Percentiles rank a stretch among this genome's conserved stretches.
Evolutionary conservation across 2,329 filamentous ascomycete genomes (phyloP).

Genomic region (Ceratocystis ficicola): DNA sequence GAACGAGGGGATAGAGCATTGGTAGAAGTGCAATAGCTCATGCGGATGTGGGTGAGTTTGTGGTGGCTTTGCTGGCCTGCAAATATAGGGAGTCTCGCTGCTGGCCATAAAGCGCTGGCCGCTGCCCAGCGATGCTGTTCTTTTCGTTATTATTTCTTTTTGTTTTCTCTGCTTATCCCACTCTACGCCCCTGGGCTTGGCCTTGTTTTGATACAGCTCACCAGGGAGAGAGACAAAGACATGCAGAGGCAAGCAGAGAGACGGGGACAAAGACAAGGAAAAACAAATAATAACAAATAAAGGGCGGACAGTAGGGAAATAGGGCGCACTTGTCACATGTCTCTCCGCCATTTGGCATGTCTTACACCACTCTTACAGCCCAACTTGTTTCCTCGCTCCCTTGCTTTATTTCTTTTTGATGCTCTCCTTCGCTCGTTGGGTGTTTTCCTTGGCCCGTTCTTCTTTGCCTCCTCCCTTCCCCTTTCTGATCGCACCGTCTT

Average conservation of each 20-base stretch:
- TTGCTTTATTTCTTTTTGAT: background rate
- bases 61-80: too few relatives aligned
- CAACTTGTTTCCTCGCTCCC: background rate
- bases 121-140: too few relatives aligned
- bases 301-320: background rate
- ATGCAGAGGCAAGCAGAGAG: background rate
- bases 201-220: background rate
- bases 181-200: too few relatives aligned
- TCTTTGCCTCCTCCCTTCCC: background rate
- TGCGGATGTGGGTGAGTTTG: too few relatives aligned
- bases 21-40: too few relatives aligned
- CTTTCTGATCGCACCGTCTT: background rate
- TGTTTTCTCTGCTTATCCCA: too few relatives aligned
- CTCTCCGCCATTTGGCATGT: slow-evolving; percentile 8
- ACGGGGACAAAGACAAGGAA: background rate
- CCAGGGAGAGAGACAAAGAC: background rate
- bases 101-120: too few relatives aligned
- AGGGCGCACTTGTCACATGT: background rate
- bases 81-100: too few relatives aligned
- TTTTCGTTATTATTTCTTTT: too few relatives aligned
- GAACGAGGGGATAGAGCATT: too few relatives aligned
- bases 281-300: background rate
- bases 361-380: background rate
- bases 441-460: background rate
- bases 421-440: background rate